Percentiles rank a stretch among this genome's conserved stretches.
phyloP scores from a whole-genome alignment of 495 filamentous ascomycete species.

The Podospora didyma region DNA sequence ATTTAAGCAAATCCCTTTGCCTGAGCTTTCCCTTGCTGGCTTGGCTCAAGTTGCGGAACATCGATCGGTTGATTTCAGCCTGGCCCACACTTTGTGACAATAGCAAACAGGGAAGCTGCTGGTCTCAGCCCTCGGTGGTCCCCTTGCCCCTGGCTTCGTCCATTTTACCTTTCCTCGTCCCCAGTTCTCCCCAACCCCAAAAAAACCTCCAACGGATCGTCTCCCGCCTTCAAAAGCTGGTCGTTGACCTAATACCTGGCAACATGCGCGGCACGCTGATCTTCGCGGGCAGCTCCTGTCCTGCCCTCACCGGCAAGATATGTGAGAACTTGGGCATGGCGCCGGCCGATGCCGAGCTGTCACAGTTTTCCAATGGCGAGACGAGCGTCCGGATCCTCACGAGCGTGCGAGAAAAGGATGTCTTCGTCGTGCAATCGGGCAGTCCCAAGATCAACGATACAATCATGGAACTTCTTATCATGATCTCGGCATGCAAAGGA shows the following conservation, averaged over 20 bases:
- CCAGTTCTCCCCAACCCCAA: background rate
- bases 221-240: too few species aligned
- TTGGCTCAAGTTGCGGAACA: background rate
- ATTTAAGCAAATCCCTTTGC: too few species aligned
- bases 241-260: background rate
- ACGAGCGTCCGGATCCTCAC: slow-evolving; percentile 91
- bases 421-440: slow-evolving; percentile 97
- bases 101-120: background rate
- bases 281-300: slow-evolving; percentile 55
- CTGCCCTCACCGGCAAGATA: slow-evolving; percentile 53
- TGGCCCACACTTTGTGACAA: background rate
- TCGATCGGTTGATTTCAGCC: background rate
- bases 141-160: too few species aligned
- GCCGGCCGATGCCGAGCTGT: slow-evolving; percentile 53
- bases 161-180: background rate
- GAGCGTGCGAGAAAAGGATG: slow-evolving; percentile 95
- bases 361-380: slow-evolving; percentile 73
- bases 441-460: slow-evolving; percentile 97
- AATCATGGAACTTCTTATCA: slow-evolving; percentile 97
- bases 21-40: too few species aligned
- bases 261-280: slow-evolving; percentile 55
- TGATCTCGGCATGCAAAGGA: slow-evolving; percentile 97
- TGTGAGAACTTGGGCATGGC: slow-evolving; percentile 56
- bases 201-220: too few species aligned
- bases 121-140: background rate